Evolutionary conservation across 441 rosid genomes (phyloP).

Genomic region (Populus hybrid): DNA sequence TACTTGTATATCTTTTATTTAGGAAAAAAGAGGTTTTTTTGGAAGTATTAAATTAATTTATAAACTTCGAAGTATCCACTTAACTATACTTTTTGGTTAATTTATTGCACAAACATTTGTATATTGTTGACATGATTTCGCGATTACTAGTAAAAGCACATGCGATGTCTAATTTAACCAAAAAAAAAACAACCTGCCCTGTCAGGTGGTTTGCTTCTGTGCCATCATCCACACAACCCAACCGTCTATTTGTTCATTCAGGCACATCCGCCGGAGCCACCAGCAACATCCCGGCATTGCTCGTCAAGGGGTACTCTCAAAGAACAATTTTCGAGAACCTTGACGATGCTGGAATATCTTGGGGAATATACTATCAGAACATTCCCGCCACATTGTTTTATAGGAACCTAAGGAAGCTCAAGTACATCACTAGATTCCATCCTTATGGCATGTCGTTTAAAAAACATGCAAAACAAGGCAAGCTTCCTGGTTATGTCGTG

Average conservation of each 20-base stretch:
- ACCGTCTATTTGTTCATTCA: conserved; percentile 75
- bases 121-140: neutral
- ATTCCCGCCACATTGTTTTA: conserved; percentile 76
- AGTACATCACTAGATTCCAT: conserved; percentile 52
- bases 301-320: conserved; percentile 70
- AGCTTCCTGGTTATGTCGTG: conserved; percentile 62
- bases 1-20: too few relatives aligned
- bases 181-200: neutral
- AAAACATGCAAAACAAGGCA: conserved; percentile 50
- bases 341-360: conserved; percentile 45
- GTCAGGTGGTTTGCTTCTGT: conserved; percentile 90
- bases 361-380: conserved; percentile 78
- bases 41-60: neutral
- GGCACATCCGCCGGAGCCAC: conserved; percentile 79
- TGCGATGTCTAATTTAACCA: neutral
- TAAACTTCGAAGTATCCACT: neutral
- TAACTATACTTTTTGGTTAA: neutral
- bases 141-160: neutral
- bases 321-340: conserved; percentile 79
- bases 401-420: conserved; percentile 64
- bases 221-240: conserved; percentile 86
- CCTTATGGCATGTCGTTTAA: conserved; percentile 46
- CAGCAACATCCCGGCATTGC: conserved; percentile 55
- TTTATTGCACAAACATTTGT: neutral
- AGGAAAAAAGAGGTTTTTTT: too few relatives aligned